These are phyloP conservation scores for Trichophyton equinum DNA, from an alignment of 2,329 filamentous ascomycete species.

Conservation along the genomic window DNA sequence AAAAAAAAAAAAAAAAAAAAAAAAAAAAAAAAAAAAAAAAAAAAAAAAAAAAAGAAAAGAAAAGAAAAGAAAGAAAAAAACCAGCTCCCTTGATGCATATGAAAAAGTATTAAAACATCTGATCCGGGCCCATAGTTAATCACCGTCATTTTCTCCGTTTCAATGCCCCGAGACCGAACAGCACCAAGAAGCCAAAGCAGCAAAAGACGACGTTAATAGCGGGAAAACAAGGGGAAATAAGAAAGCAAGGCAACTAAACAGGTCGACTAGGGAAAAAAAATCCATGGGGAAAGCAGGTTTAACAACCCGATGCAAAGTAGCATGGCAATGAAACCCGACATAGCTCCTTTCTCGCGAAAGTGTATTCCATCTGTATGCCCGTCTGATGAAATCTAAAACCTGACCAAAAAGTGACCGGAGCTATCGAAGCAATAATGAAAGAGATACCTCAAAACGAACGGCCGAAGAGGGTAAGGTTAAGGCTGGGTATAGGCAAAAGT, in stretches of 20 bases:
- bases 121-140: neutral
- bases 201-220: neutral
- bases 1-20: too few species aligned
- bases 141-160: neutral
- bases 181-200: neutral
- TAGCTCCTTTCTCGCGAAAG: neutral
- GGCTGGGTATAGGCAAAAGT: too few species aligned
- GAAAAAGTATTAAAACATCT: neutral
- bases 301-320: neutral
- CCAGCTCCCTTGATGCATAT: neutral
- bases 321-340: neutral
- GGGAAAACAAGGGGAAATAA: neutral
- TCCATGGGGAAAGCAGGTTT: neutral
- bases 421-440: neutral
- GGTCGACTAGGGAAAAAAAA: neutral
- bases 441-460: too few species aligned
- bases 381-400: neutral
- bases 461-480: too few species aligned
- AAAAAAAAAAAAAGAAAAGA: too few species aligned
- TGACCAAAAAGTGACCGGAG: neutral
- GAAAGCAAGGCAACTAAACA: neutral
- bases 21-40: too few species aligned
- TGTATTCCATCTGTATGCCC: neutral
- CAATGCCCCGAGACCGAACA: conserved; percentile 2
- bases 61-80: too few species aligned